Evolutionary conservation across 2,329 filamentous ascomycete species (phyloP), one percentile per base, ranked within the genome.

Genomic region (Fusarium graminum): DNA sequence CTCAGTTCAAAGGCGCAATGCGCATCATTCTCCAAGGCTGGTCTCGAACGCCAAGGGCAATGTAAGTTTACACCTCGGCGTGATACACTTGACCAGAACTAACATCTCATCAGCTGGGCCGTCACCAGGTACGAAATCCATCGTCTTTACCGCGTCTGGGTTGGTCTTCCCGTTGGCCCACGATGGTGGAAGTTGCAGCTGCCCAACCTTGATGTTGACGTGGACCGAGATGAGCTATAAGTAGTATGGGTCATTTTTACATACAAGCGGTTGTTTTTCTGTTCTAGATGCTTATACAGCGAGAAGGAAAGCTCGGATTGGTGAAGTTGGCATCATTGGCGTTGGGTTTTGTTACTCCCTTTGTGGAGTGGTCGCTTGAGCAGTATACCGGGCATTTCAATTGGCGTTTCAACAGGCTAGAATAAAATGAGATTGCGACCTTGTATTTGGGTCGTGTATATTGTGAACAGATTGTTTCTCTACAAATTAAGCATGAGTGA

Each of bases 11-110:
- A 72, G 82, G 83, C 58, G 89, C 88, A 1, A 82, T 87, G 45
- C 84, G 86, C 69, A 87, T 89, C 70, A 88, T 98, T 3, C 25
- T 95, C 10, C 83, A 77, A 67, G 86, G 86, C 60, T 99, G 93
- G 92, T 53, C 88, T 7, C 79, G 83, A 22, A 81, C 93, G 45
- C 94, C 94, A 0, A 82, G 78, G 43, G 85, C 85, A 63, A 56
- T 91, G 91, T 95, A 85, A 88, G 92, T 88, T 60, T 19, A 17
- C 32, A 4, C n/a, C 9, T 7, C 4, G 4, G 17, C 4, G 10
- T 12, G 14, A 25, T 3, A 51, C 14, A 10, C 17, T 13, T 2
- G 32, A 17, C 4, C n/a, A n/a, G 50, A 38, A 44, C 62, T 67
- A 36, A 61, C 11, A n/a, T n/a, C 9, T 19, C 10, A 40, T 7